Evolutionary conservation across 2,329 filamentous ascomycete genomes (phyloP).

Genomic region (Truncatella angustata): DNA sequence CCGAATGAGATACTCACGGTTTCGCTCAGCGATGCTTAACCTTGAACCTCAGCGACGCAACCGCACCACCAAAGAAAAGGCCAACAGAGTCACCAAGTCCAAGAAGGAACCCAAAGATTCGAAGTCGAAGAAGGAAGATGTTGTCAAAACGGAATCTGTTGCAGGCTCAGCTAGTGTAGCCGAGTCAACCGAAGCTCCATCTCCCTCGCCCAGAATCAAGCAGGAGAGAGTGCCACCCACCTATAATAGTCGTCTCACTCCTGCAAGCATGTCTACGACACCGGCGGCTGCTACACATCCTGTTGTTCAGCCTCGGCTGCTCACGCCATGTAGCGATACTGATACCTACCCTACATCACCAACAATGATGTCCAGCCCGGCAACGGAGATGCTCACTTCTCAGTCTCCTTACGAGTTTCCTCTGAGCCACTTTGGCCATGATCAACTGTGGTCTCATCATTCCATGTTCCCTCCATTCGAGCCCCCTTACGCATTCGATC

Average conservation of each 20-base stretch:
- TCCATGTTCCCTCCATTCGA: constrained; percentile 40
- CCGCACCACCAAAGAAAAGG: constrained; percentile 37
- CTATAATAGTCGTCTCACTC: constrained; percentile 24
- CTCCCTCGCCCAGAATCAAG: constrained; percentile 32
- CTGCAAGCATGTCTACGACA: constrained; percentile 26
- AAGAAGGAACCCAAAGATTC: constrained; percentile 31
- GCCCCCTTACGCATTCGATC: constrained; percentile 36
- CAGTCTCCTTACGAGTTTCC: constrained; percentile 29
- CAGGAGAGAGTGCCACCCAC: constrained; percentile 32
- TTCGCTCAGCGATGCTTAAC: constrained; percentile 45
- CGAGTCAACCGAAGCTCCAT: constrained; percentile 18
- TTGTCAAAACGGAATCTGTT: constrained; percentile 37
- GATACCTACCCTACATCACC: constrained; percentile 35
- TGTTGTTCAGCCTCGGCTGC: constrained; percentile 35
- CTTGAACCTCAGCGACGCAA: constrained; percentile 47
- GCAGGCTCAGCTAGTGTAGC: constrained; percentile 17
- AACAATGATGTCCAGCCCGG: constrained; percentile 29
- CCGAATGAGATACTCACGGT: constrained; percentile 58
- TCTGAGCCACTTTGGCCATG: constrained; percentile 25
- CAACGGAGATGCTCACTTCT: constrained; percentile 29
- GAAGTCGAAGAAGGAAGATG: constrained; percentile 36
- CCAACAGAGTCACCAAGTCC: constrained; percentile 43
- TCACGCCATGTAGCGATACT: constrained; percentile 54
- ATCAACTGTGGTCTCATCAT: constrained; percentile 29
- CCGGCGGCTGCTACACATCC: constrained; percentile 24